Conservation (phyloP, 768 basidiomycete species). For the Podaxis sp. region DNA sequence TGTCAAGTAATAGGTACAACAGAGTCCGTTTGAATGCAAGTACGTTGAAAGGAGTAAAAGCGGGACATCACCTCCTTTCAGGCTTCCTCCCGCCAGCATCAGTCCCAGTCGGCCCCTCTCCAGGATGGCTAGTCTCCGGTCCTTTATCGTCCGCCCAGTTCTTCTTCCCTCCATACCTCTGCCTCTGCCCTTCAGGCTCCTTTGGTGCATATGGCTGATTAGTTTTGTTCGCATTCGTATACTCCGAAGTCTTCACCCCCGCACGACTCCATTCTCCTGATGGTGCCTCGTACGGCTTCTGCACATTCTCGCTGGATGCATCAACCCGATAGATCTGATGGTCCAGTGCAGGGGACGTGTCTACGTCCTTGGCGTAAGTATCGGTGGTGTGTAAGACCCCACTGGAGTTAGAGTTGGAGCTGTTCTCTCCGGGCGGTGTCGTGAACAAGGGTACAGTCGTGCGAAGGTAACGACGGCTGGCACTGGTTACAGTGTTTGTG, state of each 20-base stretch:
- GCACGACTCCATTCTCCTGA: conserved; percentile 13
- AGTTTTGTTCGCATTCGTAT: not conserved
- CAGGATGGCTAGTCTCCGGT: conserved; percentile 10
- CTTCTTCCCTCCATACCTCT: conserved; percentile 11
- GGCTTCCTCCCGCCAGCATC: conserved; percentile 10
- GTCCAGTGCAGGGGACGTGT: conserved; percentile 19
- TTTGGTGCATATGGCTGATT: conserved; percentile 5
- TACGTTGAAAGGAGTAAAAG: not conserved
- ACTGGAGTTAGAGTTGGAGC: not conserved
- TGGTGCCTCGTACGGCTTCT: conserved; percentile 19
- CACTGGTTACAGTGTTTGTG: not conserved
- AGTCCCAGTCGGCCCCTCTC: conserved; percentile 13
- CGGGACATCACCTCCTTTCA: not conserved
- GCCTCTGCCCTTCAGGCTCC: conserved; percentile 3
- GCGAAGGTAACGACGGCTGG: conserved; percentile 3
- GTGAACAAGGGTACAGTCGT: not conserved
- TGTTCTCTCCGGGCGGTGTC: not conserved
- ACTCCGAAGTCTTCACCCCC: conserved; percentile 7
- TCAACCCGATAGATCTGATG: conserved; percentile 23
- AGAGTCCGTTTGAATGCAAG: not conserved
- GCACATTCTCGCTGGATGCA: conserved; percentile 19
- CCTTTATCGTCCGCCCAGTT: conserved; percentile 12
- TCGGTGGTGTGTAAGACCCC: conserved; percentile 20
- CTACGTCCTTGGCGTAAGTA: conserved; percentile 23
- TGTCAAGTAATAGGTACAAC: not conserved